Evolutionary conservation across 192 early-diverging fungal species (phyloP).

Genomic region (Entomortierella lignicola): DNA sequence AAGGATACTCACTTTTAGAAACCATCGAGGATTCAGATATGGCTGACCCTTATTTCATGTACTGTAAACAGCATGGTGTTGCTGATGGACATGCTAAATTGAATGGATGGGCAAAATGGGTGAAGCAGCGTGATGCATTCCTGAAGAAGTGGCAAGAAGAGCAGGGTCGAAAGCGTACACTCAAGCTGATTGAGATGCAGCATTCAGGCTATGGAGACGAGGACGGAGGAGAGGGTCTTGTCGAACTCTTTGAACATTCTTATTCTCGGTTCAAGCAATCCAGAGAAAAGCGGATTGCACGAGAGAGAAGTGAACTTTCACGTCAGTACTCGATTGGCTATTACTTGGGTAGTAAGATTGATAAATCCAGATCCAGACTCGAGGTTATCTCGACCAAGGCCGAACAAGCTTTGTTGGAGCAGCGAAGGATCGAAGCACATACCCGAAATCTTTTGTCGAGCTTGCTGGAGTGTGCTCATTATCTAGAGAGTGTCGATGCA

Average conservation of each 20-base stretch:
- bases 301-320: slow-evolving; percentile 42
- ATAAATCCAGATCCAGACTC: slow-evolving; percentile 46
- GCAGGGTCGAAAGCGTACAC: slow-evolving; percentile 31
- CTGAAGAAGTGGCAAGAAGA: slow-evolving; percentile 52
- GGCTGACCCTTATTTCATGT: slow-evolving; percentile 64
- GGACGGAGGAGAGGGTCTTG: slow-evolving; percentile 27
- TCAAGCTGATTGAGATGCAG: slow-evolving; percentile 26
- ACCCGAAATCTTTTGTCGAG: slow-evolving; percentile 49
- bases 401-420: slow-evolving; percentile 31
- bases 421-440: slow-evolving; percentile 36
- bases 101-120: slow-evolving; percentile 61
- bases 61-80: slow-evolving; percentile 59
- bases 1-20: slow-evolving; percentile 56
- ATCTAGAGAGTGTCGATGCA: slow-evolving; percentile 37
- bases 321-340: slow-evolving; percentile 51
- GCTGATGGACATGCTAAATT: slow-evolving; percentile 48
- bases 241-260: slow-evolving; percentile 55
- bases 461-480: slow-evolving; percentile 47
- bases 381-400: slow-evolving; percentile 46
- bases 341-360: slow-evolving; percentile 45
- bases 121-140: slow-evolving; percentile 54
- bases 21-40: slow-evolving; percentile 59
- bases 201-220: slow-evolving; percentile 10
- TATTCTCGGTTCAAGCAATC: slow-evolving; percentile 50
- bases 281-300: slow-evolving; percentile 47